A percentile compares a stretch with the other conserved stretches of the same genome.
These are phyloP conservation scores for Quercus alba DNA, from an alignment of 306 rosid species.

Conservation along the genomic window DNA sequence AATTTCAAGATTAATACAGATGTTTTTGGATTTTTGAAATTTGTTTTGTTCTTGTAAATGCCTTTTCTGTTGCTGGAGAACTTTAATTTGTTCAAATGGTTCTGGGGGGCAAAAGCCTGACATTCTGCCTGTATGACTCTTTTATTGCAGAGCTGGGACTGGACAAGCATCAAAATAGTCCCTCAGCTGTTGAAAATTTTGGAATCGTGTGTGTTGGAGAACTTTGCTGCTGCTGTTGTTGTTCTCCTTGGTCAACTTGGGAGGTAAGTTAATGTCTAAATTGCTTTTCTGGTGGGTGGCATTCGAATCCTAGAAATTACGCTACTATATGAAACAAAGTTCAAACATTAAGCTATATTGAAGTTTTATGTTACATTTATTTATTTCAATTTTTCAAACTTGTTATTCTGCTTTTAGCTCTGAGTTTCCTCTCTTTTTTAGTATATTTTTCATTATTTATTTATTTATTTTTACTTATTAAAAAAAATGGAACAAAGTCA, in stretches of 20 bases:
- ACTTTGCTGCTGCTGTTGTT: constrained; percentile 41
- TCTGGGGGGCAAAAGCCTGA: constrained; percentile 16
- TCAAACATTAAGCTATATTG: too few species aligned
- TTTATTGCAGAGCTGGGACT: constrained; percentile 72
- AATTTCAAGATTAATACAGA: background rate
- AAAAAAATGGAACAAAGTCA: background rate
- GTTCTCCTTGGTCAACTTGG: constrained; percentile 90
- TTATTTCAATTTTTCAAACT: too few species aligned
- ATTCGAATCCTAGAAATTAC: background rate
- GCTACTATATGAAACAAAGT: background rate
- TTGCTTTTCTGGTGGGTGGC: background rate
- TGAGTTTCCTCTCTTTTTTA: too few species aligned
- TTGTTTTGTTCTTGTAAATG: background rate
- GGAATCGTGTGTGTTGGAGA: constrained; percentile 45
- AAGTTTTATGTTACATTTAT: too few species aligned
- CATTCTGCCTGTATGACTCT: constrained; percentile 16
- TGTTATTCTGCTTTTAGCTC: too few species aligned
- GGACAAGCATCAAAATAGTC: constrained; percentile 53
- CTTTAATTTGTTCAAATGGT: background rate
- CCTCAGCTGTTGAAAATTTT: constrained; percentile 56
- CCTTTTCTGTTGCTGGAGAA: background rate
- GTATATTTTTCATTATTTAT: too few species aligned
- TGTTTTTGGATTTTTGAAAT: background rate
- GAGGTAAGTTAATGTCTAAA: constrained; percentile 49
- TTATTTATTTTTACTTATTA: too few species aligned